These are phyloP conservation scores for Pichia exigua DNA, from an alignment of 805 yeast genomes.

Conservation along the genomic window DNA sequence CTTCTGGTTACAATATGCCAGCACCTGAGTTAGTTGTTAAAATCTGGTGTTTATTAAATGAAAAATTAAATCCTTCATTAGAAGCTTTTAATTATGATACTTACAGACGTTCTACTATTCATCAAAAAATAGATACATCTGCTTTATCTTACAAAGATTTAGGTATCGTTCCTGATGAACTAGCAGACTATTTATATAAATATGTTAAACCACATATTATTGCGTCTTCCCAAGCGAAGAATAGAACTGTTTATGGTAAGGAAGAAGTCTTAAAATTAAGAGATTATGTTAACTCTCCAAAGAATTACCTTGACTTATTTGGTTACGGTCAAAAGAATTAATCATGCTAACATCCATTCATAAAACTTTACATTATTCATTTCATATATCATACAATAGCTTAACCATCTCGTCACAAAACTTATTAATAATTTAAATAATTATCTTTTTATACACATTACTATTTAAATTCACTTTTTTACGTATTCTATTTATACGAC, in stretches of 20 bases:
- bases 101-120: conserved; percentile 61
- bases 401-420: not conserved
- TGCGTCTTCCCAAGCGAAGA: conserved; percentile 29
- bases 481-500: not conserved
- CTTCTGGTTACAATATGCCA: conserved; percentile 31
- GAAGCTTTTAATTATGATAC: conserved; percentile 53
- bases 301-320: conserved; percentile 26
- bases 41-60: conserved; percentile 31
- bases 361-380: conserved; percentile 4
- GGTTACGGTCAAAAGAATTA: conserved; percentile 17
- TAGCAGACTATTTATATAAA: conserved; percentile 41
- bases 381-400: not conserved
- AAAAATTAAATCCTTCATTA: conserved; percentile 36
- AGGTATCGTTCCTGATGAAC: conserved; percentile 52
- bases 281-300: conserved; percentile 31
- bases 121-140: conserved; percentile 53
- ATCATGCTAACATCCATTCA: not conserved
- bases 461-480: not conserved
- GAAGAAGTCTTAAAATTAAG: conserved; percentile 30
- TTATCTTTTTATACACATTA: not conserved
- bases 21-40: conserved; percentile 32
- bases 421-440: not conserved
- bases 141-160: conserved; percentile 64
- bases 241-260: conserved; percentile 31
- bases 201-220: conserved; percentile 33